phyloP scores from a whole-genome alignment of 768 basidiomycete genomes.

The Mycena epipterygia region DNA sequence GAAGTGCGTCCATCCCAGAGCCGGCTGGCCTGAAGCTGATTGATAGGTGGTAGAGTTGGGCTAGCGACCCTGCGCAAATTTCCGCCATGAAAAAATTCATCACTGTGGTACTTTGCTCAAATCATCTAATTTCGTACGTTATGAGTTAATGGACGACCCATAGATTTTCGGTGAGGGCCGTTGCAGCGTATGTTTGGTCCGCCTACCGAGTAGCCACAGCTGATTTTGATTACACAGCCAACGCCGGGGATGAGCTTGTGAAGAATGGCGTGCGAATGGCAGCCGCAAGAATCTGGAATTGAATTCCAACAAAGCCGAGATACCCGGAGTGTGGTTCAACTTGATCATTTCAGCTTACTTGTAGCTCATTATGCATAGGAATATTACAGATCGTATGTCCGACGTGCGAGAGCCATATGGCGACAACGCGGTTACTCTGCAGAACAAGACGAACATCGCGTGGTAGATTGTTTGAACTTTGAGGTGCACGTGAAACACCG shows the following conservation, averaged over 20 bases:
- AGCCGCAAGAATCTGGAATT: too few relatives aligned
- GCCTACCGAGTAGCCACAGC: neutral
- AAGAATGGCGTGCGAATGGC: slow-evolving; percentile 37
- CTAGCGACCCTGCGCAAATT: slow-evolving; percentile 33
- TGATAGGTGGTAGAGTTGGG: slow-evolving; percentile 39
- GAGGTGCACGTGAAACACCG: too few relatives aligned
- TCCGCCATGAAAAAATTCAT: slow-evolving; percentile 32
- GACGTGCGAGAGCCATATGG: too few relatives aligned
- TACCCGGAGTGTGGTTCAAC: too few relatives aligned
- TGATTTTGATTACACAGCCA: neutral
- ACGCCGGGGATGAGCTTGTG: slow-evolving; percentile 38
- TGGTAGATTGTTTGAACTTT: too few relatives aligned
- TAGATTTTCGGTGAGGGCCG: slow-evolving; percentile 43
- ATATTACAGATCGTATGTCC: too few relatives aligned
- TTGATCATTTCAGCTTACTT: too few relatives aligned
- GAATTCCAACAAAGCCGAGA: too few relatives aligned
- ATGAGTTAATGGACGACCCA: neutral
- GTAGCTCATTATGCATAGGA: too few relatives aligned
- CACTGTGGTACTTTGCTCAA: slow-evolving; percentile 34
- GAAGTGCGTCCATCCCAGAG: slow-evolving; percentile 36
- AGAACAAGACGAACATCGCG: too few relatives aligned
- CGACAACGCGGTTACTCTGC: too few relatives aligned
- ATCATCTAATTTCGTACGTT: neutral
- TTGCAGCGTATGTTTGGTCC: slow-evolving; percentile 36
- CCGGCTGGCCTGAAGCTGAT: neutral